A percentile compares a stretch with the other conserved stretches of the same genome.
phyloP scores from a whole-genome alignment of 1,139 yeast genomes.

The Protomyces arabidopsidicola region DNA sequence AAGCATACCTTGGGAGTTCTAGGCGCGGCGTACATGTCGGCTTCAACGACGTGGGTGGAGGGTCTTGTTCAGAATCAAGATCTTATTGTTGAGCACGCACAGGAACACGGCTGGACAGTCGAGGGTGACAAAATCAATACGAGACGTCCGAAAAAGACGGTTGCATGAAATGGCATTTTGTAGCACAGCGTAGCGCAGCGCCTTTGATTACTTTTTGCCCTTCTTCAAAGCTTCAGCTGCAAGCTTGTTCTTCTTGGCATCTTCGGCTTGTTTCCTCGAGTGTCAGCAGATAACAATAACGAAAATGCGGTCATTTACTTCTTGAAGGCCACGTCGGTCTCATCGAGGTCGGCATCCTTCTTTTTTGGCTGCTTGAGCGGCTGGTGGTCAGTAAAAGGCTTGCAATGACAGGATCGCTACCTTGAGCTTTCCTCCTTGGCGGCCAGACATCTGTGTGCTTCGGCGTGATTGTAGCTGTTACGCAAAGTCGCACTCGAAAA shows the following conservation, averaged over 20 bases:
- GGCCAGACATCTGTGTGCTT: slow-evolving; percentile 21
- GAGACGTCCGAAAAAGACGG: not conserved
- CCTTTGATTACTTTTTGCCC: slow-evolving; percentile 19
- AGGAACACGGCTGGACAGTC: not conserved
- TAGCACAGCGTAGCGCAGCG: too few species aligned
- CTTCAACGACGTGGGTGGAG: not conserved
- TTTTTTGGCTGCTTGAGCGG: slow-evolving; percentile 28
- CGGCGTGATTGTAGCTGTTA: not conserved
- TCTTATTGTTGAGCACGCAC: not conserved
- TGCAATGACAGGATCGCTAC: not conserved
- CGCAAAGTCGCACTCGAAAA: too few species aligned
- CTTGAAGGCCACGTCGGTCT: slow-evolving; percentile 28
- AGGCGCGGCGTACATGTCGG: not conserved
- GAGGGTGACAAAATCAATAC: not conserved
- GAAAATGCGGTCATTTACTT: not conserved
- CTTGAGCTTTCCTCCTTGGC: slow-evolving; percentile 29
- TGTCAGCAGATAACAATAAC: not conserved
- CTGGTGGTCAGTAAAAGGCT: not conserved
- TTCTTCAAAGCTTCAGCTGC: slow-evolving; percentile 25
- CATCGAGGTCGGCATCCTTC: slow-evolving; percentile 21
- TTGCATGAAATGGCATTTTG: not conserved
- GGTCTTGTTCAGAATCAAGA: not conserved
- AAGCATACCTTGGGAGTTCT: not conserved
- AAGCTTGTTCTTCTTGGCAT: slow-evolving; percentile 26
- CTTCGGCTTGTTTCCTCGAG: slow-evolving; percentile 25